Evolutionary conservation across 345 rosid species (phyloP).

Genomic region (Salix exigua): DNA sequence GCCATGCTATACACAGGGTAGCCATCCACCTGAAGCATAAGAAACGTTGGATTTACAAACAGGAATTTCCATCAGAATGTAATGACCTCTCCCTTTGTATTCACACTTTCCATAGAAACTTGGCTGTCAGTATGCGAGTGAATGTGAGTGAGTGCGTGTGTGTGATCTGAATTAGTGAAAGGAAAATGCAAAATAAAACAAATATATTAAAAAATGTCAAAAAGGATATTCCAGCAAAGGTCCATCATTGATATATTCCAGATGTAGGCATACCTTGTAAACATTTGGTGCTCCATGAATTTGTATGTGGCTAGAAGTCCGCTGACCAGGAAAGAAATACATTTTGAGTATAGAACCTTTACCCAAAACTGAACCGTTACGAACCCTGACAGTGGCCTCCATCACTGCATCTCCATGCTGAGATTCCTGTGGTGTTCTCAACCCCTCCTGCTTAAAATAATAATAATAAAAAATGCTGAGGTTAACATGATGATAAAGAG

Average conservation of each 20-base stretch:
- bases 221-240: neutral
- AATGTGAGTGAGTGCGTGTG: neutral
- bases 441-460: slow-evolving; percentile 55
- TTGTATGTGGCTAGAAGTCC: slow-evolving; percentile 75
- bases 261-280: slow-evolving; percentile 54
- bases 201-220: neutral
- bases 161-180: neutral
- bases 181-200: neutral
- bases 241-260: neutral
- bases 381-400: slow-evolving; percentile 85
- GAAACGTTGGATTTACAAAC: slow-evolving; percentile 5
- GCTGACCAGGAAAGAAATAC: slow-evolving; percentile 93
- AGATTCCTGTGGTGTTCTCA: slow-evolving; percentile 76
- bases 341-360: slow-evolving; percentile 83
- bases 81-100: neutral
- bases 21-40: slow-evolving; percentile 68
- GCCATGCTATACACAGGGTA: slow-evolving; percentile 98
- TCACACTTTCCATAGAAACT: neutral
- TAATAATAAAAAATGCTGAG: neutral
- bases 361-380: slow-evolving; percentile 88
- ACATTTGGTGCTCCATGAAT: slow-evolving; percentile 91
- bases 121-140: neutral
- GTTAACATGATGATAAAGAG: neutral
- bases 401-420: slow-evolving; percentile 95
- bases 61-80: neutral